A percentile compares a stretch with the other conserved stretches of the same genome.
phyloP scores from a whole-genome alignment of 345 rosid species.

The Linum trigynum region DNA sequence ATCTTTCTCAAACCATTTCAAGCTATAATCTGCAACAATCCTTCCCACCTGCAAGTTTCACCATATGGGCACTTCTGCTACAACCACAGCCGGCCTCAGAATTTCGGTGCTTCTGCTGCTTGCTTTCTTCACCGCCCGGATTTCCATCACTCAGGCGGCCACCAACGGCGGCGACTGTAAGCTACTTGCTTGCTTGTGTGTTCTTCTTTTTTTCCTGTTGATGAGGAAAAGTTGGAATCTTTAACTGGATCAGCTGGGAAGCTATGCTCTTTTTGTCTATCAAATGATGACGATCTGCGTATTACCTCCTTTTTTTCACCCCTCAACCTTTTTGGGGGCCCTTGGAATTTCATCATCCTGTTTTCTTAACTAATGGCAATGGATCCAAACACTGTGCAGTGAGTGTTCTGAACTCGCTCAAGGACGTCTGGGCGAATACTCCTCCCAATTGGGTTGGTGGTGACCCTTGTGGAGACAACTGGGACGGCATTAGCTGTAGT shows the following conservation, averaged over 20 bases:
- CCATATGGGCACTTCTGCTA: background rate
- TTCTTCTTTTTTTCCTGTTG: background rate
- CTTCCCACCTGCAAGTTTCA: background rate
- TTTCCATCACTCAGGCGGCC: background rate
- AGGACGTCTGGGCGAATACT: conserved; percentile 29
- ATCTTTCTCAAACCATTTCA: background rate
- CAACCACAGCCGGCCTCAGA: background rate
- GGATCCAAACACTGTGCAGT: conserved; percentile 26
- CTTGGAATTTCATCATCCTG: too few relatives aligned
- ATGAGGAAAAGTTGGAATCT: background rate
- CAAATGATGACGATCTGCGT: too few relatives aligned
- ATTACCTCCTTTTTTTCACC: too few relatives aligned
- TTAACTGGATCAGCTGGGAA: too few relatives aligned
- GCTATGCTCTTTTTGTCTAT: too few relatives aligned
- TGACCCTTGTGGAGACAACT: conserved; percentile 64
- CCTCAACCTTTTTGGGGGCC: too few relatives aligned
- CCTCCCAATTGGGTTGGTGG: conserved; percentile 54
- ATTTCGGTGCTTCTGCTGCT: background rate
- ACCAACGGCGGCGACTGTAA: conserved; percentile 1
- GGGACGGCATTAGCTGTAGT: conserved; percentile 65
- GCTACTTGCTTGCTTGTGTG: background rate
- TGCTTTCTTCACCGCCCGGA: background rate
- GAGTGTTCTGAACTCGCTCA: conserved; percentile 29
- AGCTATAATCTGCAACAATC: background rate
- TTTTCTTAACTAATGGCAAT: too few relatives aligned